Evolutionary conservation across 2,329 filamentous ascomycete genomes (phyloP).

Genomic region (Myriosclerotinia duriaeana): DNA sequence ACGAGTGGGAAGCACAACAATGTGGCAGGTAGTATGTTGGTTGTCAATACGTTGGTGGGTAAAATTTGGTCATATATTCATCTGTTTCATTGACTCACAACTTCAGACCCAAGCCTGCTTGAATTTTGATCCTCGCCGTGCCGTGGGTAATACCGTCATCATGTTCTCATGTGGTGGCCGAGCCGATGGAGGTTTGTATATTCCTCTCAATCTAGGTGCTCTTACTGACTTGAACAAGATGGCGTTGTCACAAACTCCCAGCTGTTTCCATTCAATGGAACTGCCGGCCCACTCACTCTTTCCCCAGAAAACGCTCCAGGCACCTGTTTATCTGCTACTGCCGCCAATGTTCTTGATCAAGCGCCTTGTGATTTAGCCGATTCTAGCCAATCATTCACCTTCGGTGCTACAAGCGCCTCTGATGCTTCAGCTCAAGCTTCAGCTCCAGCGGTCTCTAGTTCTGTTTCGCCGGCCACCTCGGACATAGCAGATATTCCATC

Average conservation of each 20-base stretch:
- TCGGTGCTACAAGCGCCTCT: constrained; percentile 24
- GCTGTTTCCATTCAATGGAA: constrained; percentile 23
- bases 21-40: constrained; percentile 45
- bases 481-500: neutral
- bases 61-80: neutral
- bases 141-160: constrained; percentile 52
- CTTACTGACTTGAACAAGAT: neutral
- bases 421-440: neutral
- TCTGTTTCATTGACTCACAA: neutral
- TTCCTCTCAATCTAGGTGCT: neutral
- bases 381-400: constrained; percentile 46
- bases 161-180: constrained; percentile 47
- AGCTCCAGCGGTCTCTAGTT: neutral
- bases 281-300: constrained; percentile 44
- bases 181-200: constrained; percentile 21
- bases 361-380: constrained; percentile 45
- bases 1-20: constrained; percentile 53
- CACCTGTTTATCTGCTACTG: constrained; percentile 47
- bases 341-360: constrained; percentile 45
- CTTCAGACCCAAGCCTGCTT: constrained; percentile 54
- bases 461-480: neutral
- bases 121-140: constrained; percentile 56
- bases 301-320: constrained; percentile 46
- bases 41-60: constrained; percentile 53
- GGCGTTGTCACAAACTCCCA: constrained; percentile 22